phyloP scores from a whole-genome alignment of 768 basidiomycete species.

The Boletus vermiculosoides region DNA sequence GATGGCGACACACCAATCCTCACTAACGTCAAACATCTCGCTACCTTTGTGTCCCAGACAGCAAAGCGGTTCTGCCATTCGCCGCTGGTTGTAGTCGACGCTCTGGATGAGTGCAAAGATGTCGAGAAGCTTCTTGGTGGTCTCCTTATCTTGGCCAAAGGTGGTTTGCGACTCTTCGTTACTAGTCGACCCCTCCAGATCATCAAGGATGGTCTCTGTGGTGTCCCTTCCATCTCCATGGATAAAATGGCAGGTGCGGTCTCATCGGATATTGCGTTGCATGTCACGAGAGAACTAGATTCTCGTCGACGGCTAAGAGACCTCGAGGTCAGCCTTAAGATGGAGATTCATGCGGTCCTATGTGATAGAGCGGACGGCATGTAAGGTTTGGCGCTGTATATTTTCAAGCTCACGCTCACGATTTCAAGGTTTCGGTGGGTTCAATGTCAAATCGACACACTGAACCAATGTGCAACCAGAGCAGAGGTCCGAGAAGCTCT shows the following conservation, averaged over 20 bases:
- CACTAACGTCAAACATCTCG: neutral
- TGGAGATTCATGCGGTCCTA: slow-evolving; percentile 6
- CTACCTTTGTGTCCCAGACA: neutral
- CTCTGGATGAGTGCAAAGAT: slow-evolving; percentile 21
- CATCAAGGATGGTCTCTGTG: slow-evolving; percentile 6
- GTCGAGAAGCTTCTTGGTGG: slow-evolving; percentile 9
- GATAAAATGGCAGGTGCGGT: neutral
- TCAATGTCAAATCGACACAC: slow-evolving; percentile 19
- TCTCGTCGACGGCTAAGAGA: slow-evolving; percentile 8
- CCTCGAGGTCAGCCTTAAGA: slow-evolving; percentile 5
- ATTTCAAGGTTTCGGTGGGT: slow-evolving; percentile 23
- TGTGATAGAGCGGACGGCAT: slow-evolving; percentile 19
- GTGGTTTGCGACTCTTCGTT: slow-evolving; percentile 11
- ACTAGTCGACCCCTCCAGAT: slow-evolving; percentile 17
- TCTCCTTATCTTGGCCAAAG: neutral
- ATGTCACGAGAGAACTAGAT: slow-evolving; percentile 13
- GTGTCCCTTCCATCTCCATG: slow-evolving; percentile 10
- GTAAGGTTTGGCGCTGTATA: slow-evolving; percentile 1
- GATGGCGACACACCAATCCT: neutral
- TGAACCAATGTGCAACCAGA: slow-evolving; percentile 10
- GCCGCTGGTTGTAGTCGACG: slow-evolving; percentile 18
- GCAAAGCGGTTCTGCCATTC: neutral
- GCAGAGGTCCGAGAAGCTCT: slow-evolving; percentile 15
- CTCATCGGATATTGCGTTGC: slow-evolving; percentile 12
- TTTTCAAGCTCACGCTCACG: neutral